Base-by-base conservation (phyloP, 2,329 filamentous ascomycete species). In the Coniella lustricola region DNA sequence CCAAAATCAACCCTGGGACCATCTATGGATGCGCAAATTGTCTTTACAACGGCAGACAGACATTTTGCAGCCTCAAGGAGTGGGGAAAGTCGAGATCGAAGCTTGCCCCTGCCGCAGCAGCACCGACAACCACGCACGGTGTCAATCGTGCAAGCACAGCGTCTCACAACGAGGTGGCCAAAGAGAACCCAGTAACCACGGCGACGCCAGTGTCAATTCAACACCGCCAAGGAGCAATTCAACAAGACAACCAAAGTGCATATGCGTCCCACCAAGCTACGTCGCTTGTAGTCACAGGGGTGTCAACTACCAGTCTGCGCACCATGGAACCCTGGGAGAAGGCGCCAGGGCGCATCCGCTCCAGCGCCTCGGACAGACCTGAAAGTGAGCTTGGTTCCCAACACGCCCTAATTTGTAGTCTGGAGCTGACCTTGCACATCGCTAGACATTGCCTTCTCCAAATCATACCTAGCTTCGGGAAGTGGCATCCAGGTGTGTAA, bases 401-500 rank as follows among this genome's bases (percentile, higher is more conserved):
- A 3, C 18, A 32, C 31, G n/a, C n/a, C 14, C 9, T 32, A 3
- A 17, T 16, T 8, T 16, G 13, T 18, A 7, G 9, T 3, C 7
- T 13, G 21, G 14, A 17, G 13, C 31, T 44, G 42, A 32, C 48
- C 37, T 29, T 29, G 10, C 31, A 40, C 18, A 2, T 17, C 18
- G 17, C 2, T 44, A 64, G 63, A 59, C 38, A 51, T 63, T 13
- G 61, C 62, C n/a, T 63, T 59, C 41, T 64, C 61, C 21, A 63
- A 61, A 13, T 51, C 60, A 5, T 64, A 55, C 48, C 56, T 66
- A 7, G 55, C 54, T 5, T 51, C 54, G 3, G 41, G 50, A 8
- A 44, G 55, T 4, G 52, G 47, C 10, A 52, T 61, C 4, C 54
- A 46, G 7, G 55, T 64, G 13, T 54, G 54, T 46, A 52, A 59